A percentile compares a stretch with the other conserved stretches of the same genome.
phyloP scores from a whole-genome alignment of 345 rosid species.

The Dimocarpus longan region DNA sequence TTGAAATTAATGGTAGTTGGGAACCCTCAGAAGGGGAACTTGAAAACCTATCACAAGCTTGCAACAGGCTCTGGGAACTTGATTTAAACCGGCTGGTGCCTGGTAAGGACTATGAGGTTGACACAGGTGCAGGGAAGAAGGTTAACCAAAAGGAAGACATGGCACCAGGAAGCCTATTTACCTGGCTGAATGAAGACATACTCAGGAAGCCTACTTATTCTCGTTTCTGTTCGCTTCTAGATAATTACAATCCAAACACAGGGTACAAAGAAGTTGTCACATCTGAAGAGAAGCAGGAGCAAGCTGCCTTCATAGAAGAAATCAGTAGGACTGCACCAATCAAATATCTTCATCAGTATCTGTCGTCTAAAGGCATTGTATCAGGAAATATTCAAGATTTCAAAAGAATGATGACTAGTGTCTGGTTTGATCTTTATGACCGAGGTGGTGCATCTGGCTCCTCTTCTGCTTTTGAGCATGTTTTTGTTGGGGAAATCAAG shows the following conservation, averaged over 20 bases:
- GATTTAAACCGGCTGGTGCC: conserved; percentile 78
- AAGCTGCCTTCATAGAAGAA: conserved; percentile 87
- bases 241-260: conserved; percentile 81
- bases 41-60: conserved; percentile 73
- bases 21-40: conserved; percentile 80
- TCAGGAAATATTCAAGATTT: conserved; percentile 70
- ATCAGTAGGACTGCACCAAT: conserved; percentile 87
- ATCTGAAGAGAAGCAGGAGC: conserved; percentile 85
- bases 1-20: conserved; percentile 39
- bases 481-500: conserved; percentile 94
- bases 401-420: conserved; percentile 60
- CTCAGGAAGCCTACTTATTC: conserved; percentile 71
- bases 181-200: conserved; percentile 70
- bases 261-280: conserved; percentile 84
- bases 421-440: conserved; percentile 85
- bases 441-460: conserved; percentile 81
- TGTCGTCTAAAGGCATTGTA: conserved; percentile 53
- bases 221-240: conserved; percentile 87
- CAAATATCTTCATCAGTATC: conserved; percentile 80
- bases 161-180: conserved; percentile 74
- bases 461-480: conserved; percentile 97
- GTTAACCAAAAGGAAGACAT: conserved; percentile 66
- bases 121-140: conserved; percentile 90
- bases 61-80: conserved; percentile 89
- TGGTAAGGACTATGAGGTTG: conserved; percentile 80